Evolutionary conservation across 306 rosid genomes (phyloP).

Genomic region (Ziziphus jujuba): DNA sequence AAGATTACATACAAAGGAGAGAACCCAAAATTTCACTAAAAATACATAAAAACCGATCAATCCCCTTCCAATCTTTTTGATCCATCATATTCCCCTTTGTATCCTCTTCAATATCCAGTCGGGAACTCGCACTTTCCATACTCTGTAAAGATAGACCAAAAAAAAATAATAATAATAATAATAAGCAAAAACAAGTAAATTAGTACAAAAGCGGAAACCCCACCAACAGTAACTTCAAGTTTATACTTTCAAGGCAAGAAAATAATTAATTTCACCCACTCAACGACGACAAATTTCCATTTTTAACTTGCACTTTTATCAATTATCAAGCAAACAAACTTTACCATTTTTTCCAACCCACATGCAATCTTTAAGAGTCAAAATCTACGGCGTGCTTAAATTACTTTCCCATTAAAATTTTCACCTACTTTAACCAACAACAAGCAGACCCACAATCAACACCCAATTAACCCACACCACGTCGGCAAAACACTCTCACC

Average conservation of each 20-base stretch:
- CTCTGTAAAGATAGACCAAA: conserved; percentile 42
- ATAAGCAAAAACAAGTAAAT: background rate
- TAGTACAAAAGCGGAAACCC: background rate
- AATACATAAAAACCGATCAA: background rate
- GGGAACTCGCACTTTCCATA: conserved; percentile 80
- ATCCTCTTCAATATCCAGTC: conserved; percentile 47
- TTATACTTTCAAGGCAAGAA: too few relatives aligned
- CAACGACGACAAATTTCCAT: background rate
- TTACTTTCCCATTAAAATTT: background rate
- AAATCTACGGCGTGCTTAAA: background rate
- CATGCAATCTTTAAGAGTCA: background rate
- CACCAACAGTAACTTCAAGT: too few relatives aligned
- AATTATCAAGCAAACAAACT: background rate
- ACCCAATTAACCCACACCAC: conserved; percentile 30
- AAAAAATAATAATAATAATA: background rate
- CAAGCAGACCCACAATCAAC: background rate
- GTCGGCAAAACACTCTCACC: conserved; percentile 5
- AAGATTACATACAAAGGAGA: background rate
- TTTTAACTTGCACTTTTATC: background rate
- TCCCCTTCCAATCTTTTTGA: background rate
- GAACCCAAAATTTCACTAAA: background rate
- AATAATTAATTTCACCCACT: background rate
- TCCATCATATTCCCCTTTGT: background rate
- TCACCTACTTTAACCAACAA: background rate
- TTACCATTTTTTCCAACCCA: background rate